Conservation (phyloP, 176 grass and related monocot species). For the Poa annua region DNA sequence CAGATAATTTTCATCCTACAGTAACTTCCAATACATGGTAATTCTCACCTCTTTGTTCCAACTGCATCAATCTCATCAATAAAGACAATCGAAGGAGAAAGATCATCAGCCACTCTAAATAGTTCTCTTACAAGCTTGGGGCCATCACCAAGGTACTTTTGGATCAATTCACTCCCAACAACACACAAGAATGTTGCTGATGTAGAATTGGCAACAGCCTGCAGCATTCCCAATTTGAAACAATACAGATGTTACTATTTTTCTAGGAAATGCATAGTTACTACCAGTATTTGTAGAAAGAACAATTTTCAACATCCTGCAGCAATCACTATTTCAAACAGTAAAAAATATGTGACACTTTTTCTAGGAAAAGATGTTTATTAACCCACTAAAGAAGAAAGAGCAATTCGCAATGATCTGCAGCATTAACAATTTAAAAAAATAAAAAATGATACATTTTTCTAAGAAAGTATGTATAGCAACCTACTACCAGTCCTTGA, state of each 20-base stretch:
- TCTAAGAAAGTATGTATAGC: background rate
- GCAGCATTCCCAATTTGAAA: conserved; percentile 14
- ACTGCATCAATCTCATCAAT: conserved; percentile 94
- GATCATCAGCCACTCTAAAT: conserved; percentile 85
- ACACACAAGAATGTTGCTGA: conserved; percentile 87
- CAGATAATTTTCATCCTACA: conserved; percentile 23
- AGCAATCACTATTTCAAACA: background rate
- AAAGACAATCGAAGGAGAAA: conserved; percentile 87
- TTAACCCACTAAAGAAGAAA: background rate
- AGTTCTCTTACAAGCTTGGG: conserved; percentile 89
- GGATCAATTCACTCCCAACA: conserved; percentile 87
- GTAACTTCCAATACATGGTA: conserved; percentile 7
- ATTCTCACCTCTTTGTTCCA: conserved; percentile 78
- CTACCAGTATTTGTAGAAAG: conserved; percentile 11
- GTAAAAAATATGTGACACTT: background rate
- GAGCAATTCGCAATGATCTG: background rate
- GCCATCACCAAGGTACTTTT: conserved; percentile 87
- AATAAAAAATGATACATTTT: background rate
- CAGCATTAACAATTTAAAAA: background rate
- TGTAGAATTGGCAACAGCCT: conserved; percentile 89
- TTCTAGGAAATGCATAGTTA: background rate
- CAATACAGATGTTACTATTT: background rate
- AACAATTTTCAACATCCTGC: background rate
- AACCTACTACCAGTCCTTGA: background rate
- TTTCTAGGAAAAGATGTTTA: background rate